Evolutionary conservation across 23 red algal genomes (phyloP).

Genomic region (Chondrus crispus): DNA sequence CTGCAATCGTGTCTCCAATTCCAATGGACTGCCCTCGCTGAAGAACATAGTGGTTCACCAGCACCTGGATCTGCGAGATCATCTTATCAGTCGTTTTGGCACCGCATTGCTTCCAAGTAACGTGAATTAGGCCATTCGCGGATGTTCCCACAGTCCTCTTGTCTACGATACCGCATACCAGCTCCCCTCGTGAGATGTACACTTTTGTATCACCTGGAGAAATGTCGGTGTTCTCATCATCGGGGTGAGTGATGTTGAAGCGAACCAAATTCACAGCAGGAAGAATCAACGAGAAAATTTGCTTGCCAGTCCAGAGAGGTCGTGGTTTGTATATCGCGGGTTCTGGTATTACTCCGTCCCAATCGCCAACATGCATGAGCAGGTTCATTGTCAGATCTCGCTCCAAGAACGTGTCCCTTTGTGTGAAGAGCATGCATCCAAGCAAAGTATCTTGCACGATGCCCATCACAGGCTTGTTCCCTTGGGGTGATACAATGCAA

Average conservation of each 20-base stretch:
- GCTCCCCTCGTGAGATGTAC: conserved; percentile 83
- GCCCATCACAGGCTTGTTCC: conserved; percentile 98
- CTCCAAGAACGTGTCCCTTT: conserved; percentile 87
- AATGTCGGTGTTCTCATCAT: conserved; percentile 79
- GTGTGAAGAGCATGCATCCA: conserved; percentile 96
- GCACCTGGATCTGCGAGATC: conserved; percentile 89
- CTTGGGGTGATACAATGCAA: conserved; percentile 98
- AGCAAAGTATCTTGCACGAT: conserved; percentile 98
- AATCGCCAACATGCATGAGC: conserved; percentile 88
- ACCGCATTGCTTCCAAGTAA: conserved; percentile 97
- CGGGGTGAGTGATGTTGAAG: conserved; percentile 84
- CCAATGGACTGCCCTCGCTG: conserved; percentile 93
- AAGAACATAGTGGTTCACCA: conserved; percentile 94
- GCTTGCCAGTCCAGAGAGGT: conserved; percentile 98
- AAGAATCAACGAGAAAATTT: conserved; percentile 92
- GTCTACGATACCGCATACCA: conserved; percentile 91
- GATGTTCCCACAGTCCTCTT: conserved; percentile 94
- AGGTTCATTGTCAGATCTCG: conserved; percentile 92
- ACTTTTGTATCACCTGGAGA: conserved; percentile 93
- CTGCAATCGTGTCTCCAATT: conserved; percentile 98
- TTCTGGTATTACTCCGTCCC: conserved; percentile 83
- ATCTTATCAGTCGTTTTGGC: conserved; percentile 75
- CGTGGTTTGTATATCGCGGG: conserved; percentile 92
- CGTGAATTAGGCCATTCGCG: conserved; percentile 89
- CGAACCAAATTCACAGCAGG: conserved; percentile 92